Conservation (phyloP, 768 basidiomycete genomes). For the Psilocybe cubensis region DNA sequence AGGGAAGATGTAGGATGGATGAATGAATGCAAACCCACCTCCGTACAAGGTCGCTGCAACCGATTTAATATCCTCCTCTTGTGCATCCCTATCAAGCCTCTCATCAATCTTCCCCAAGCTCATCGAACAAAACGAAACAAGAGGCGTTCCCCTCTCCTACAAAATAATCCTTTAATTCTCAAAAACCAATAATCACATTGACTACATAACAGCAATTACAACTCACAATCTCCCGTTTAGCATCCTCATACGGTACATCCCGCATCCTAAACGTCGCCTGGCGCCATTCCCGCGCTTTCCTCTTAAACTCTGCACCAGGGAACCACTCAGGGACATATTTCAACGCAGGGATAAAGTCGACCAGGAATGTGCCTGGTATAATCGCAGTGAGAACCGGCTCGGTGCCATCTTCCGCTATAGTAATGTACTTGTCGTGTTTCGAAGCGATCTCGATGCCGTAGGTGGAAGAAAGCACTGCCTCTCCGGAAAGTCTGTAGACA, state of each 20-base stretch:
- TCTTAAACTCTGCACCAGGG: slow-evolving; percentile 39
- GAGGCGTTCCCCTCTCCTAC: slow-evolving; percentile 17
- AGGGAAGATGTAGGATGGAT: background rate
- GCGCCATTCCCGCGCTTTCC: slow-evolving; percentile 42
- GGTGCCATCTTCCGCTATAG: slow-evolving; percentile 40
- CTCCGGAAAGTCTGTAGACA: slow-evolving; percentile 32
- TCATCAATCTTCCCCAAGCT: slow-evolving; percentile 16
- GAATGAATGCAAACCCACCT: slow-evolving; percentile 8
- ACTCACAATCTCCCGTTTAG: slow-evolving; percentile 34
- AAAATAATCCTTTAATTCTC: too few relatives aligned
- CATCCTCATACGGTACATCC: slow-evolving; percentile 37
- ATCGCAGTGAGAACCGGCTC: slow-evolving; percentile 34
- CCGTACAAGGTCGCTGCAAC: slow-evolving; percentile 26
- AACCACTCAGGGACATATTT: slow-evolving; percentile 35
- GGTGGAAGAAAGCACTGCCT: slow-evolving; percentile 40
- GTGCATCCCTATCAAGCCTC: slow-evolving; percentile 8
- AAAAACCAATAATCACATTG: background rate
- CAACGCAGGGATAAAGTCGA: slow-evolving; percentile 30
- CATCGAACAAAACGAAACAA: slow-evolving; percentile 19
- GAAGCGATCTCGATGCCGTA: slow-evolving; percentile 49
- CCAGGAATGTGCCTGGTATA: slow-evolving; percentile 33
- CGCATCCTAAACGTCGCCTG: slow-evolving; percentile 32
- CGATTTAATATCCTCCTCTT: slow-evolving; percentile 24
- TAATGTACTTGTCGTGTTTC: slow-evolving; percentile 45
- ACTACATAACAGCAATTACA: background rate